phyloP scores from a whole-genome alignment of 2,329 filamentous ascomycete species.

The Lizonia empirigonia region DNA sequence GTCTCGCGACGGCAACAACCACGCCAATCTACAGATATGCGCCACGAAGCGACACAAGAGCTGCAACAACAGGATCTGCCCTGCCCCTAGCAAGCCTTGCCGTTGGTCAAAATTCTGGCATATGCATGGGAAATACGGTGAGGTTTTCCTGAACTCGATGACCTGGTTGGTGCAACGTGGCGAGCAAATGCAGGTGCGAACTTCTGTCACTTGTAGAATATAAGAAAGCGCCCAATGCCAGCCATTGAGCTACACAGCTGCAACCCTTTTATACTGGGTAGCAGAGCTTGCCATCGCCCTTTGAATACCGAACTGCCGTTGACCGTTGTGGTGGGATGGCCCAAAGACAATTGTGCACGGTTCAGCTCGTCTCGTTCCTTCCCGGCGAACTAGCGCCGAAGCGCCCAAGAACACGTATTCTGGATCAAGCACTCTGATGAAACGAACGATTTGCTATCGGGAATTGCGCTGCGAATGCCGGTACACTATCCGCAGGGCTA shows the following conservation, averaged over 20 bases:
- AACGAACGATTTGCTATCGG: slow-evolving; percentile 2
- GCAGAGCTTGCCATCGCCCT: slow-evolving; percentile 6
- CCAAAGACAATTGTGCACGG: slow-evolving; percentile 10
- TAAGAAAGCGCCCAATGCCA: slow-evolving; percentile 19
- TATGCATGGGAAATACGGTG: slow-evolving; percentile 10
- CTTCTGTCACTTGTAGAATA: slow-evolving; percentile 18
- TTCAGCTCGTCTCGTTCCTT: slow-evolving; percentile 3
- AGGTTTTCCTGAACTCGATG: slow-evolving; percentile 1
- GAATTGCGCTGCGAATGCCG: background rate
- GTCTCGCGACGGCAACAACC: background rate
- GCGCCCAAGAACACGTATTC: slow-evolving; percentile 14
- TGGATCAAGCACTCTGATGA: background rate
- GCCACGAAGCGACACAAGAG: slow-evolving; percentile 2
- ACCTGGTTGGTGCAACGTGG: slow-evolving; percentile 20
- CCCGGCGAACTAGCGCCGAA: slow-evolving; percentile 8
- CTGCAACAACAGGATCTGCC: background rate
- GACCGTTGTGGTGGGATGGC: slow-evolving; percentile 10
- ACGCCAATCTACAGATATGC: background rate
- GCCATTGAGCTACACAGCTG: slow-evolving; percentile 19
- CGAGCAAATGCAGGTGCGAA: slow-evolving; percentile 17
- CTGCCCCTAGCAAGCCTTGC: background rate
- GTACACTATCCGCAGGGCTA: slow-evolving; percentile 3
- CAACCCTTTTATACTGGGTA: slow-evolving; percentile 15
- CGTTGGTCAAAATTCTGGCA: slow-evolving; percentile 3
- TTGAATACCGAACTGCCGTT: slow-evolving; percentile 10